Base-by-base conservation (phyloP, 2,329 filamentous ascomycete species). In the Ascochyta rabiei region DNA sequence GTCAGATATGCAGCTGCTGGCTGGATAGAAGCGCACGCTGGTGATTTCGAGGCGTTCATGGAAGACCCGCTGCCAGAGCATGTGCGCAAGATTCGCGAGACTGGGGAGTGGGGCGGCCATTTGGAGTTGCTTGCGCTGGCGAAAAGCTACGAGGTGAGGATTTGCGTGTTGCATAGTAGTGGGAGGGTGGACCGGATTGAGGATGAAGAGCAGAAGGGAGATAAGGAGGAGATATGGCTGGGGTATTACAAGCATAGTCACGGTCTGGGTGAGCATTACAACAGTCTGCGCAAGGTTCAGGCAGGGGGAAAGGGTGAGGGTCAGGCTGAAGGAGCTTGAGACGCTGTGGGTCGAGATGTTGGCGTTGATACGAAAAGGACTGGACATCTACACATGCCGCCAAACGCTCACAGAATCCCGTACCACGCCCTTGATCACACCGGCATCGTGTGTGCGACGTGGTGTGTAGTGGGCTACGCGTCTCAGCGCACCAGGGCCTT, bases 261-360 rank as follows among this genome's bases (percentile, higher is more conserved):
- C 75, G 93, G 93, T 1, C 79, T 99, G 44, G 95, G 95, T 12
- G 95, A 98, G 79, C 95, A 99, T 77, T 99, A 99, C 77, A 99
- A 99, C 73, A 96, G 93, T 48, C 76, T 99, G 72, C 70, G 79
- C 38, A 80, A 73, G 51, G 56, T 16, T 3, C 15, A 16, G 15
- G 31, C 47, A 21, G 56, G 59, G 52, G 75, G 37, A 4, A 23
- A 23, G 26, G 26, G 23, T 12, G 9, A 41, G 39, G 10, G 4
- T 6, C 33, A 35, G n/a, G 12, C n/a, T 18, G 33, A 21, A 21
- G 16, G 9, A 13, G 26, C 40, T 19, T 42, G 40, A 42, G 31
- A 34, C 7, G 31, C 28, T 4, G 31, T 30, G 6, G 9, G 16
- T 42, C 12, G 24, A 13, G 18, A 2, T 31, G n/a, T 21, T 42